Conservation (phyloP, 2,329 filamentous ascomycete genomes). For the Pseudopithomyces chartarum region DNA sequence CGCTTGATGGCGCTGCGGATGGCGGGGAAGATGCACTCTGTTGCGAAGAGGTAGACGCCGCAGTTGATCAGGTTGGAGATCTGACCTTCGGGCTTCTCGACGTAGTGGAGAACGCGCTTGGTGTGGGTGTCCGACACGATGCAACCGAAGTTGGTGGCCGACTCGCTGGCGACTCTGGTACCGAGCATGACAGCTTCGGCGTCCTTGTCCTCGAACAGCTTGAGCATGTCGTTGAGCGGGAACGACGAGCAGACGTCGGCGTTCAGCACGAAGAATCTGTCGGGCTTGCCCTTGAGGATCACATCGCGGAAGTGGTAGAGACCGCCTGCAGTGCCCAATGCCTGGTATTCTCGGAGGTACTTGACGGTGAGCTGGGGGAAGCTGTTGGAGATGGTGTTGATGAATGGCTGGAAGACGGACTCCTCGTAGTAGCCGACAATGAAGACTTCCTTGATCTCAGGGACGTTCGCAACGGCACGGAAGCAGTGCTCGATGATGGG, state of each 20-base stretch:
- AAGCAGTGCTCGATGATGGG: conserved; percentile 99
- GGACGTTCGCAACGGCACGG: conserved; percentile 86
- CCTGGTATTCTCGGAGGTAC: conserved; percentile 97
- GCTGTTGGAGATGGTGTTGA: conserved; percentile 83
- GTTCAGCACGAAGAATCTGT: conserved; percentile 96
- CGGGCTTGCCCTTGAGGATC: conserved; percentile 92
- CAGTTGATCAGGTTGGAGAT: conserved; percentile 99
- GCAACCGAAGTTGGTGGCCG: conserved; percentile 95
- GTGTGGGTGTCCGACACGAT: conserved; percentile 94
- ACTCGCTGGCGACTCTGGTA: conserved; percentile 87
- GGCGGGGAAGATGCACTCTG: conserved; percentile 93
- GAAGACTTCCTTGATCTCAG: conserved; percentile 92
- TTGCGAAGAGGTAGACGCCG: conserved; percentile 96
- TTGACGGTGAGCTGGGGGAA: conserved; percentile 90
- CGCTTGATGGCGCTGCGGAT: conserved; percentile 96
- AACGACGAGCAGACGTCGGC: conserved; percentile 99
- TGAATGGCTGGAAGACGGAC: conserved; percentile 94
- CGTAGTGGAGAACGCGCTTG: conserved; percentile 95
- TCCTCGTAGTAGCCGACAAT: conserved; percentile 99
- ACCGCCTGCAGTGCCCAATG: conserved; percentile 91
- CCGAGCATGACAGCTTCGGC: conserved; percentile 96
- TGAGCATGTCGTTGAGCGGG: conserved; percentile 93
- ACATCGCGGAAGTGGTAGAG: conserved; percentile 99
- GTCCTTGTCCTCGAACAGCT: conserved; percentile 90
- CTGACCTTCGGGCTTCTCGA: conserved; percentile 97